Evolutionary conservation across 208 protist species (phyloP).

Genomic region (Trypanosomatidae sp.): DNA sequence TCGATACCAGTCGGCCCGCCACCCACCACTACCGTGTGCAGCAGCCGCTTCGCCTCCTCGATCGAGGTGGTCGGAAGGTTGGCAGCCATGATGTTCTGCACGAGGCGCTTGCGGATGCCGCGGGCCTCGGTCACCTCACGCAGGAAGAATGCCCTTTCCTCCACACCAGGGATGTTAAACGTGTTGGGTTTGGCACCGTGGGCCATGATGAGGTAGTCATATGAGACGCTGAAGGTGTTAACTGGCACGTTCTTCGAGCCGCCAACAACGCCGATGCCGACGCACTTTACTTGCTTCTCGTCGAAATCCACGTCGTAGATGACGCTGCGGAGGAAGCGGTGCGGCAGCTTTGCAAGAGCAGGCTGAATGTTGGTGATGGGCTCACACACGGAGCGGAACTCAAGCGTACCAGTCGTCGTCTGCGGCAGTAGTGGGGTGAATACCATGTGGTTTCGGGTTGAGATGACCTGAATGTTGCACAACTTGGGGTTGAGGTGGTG

Average conservation of each 20-base stretch:
- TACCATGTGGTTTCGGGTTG: constrained; percentile 93
- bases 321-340: constrained; percentile 79
- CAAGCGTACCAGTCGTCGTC: constrained; percentile 90
- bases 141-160: constrained; percentile 89
- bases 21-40: constrained; percentile 92
- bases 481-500: constrained; percentile 68
- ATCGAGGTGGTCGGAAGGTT: constrained; percentile 74
- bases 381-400: constrained; percentile 91
- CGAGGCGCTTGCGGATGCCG: constrained; percentile 87
- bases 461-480: constrained; percentile 90
- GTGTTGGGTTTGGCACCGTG: constrained; percentile 89
- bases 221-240: constrained; percentile 81
- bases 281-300: constrained; percentile 68
- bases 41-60: constrained; percentile 76
- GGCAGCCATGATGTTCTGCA: constrained; percentile 93
- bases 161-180: constrained; percentile 92
- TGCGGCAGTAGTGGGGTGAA: constrained; percentile 95
- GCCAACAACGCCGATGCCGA: constrained; percentile 70
- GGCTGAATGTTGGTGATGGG: constrained; percentile 83
- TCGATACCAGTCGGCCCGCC: constrained; percentile 91
- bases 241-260: constrained; percentile 63
- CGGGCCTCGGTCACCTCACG: constrained; percentile 89
- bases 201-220: constrained; percentile 93
- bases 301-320: constrained; percentile 85
- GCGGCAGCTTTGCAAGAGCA: constrained; percentile 72